Percentiles rank a stretch among this genome's conserved stretches.
phyloP scores from a whole-genome alignment of 306 rosid species.

The Castanea mollissima region DNA sequence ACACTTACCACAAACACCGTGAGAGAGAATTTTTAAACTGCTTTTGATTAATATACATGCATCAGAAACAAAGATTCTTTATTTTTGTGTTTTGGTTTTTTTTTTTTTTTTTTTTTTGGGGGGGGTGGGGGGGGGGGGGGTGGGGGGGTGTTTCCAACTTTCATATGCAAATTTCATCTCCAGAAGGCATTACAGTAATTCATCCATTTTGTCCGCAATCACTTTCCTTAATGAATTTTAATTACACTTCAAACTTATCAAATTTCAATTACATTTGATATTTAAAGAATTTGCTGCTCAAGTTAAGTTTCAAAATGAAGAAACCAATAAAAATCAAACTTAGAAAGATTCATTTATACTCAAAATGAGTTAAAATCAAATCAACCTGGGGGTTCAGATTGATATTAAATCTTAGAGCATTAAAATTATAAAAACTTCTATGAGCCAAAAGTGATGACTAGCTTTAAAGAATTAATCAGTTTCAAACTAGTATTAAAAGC shows the following conservation, averaged over 20 bases:
- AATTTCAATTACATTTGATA: no score
- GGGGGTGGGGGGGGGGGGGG: rapidly evolving
- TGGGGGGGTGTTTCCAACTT: no score
- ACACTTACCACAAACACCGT: background rate
- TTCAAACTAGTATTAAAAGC: background rate
- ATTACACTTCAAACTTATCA: background rate
- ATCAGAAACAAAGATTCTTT: background rate
- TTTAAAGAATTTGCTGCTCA: background rate
- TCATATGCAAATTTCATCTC: background rate
- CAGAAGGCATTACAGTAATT: background rate
- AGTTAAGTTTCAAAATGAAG: background rate
- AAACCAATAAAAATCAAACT: background rate
- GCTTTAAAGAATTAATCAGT: background rate
- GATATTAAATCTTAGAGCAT: no score
- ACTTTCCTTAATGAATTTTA: background rate
- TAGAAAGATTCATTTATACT: background rate
- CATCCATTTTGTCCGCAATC: background rate
- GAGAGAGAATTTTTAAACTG: background rate
- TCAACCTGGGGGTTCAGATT: background rate
- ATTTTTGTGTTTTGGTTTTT: background rate
- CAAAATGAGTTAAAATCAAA: background rate
- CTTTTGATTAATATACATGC: background rate
- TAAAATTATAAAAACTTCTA: background rate
- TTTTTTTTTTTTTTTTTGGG: no score
- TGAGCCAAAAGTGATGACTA: background rate